Evolutionary conservation across 352 stramenopile genomes (phyloP).

Genomic region (Phytophthora ohioensis): DNA sequence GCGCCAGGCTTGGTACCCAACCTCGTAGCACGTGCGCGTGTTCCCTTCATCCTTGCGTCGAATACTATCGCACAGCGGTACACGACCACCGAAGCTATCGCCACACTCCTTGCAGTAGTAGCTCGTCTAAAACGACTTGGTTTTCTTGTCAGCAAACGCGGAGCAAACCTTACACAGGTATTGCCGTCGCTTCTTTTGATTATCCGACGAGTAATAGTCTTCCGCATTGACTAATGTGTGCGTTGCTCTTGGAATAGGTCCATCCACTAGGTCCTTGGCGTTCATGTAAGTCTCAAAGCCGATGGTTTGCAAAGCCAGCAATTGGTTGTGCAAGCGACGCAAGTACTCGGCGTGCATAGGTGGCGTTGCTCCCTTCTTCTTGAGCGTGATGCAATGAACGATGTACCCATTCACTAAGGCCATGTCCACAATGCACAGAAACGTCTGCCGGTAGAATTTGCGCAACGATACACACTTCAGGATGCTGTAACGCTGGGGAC

Average conservation of each 20-base stretch:
- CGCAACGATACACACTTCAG: constrained; percentile 18
- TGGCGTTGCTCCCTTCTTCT: not conserved
- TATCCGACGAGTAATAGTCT: constrained; percentile 10
- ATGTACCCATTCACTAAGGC: constrained; percentile 25
- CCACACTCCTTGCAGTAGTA: constrained; percentile 15
- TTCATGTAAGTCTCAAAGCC: constrained; percentile 20
- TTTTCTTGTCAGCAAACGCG: constrained; percentile 7
- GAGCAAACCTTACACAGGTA: constrained; percentile 41
- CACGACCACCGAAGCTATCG: not conserved
- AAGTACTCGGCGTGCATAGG: constrained; percentile 28
- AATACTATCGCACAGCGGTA: constrained; percentile 1
- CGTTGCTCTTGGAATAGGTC: not conserved
- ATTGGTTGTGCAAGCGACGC: constrained; percentile 22
- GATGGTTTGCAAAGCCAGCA: not conserved
- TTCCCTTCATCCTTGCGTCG: not conserved
- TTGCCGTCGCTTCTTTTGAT: constrained; percentile 22
- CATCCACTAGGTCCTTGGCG: constrained; percentile 18
- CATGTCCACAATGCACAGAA: constrained; percentile 37
- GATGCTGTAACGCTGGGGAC: constrained; percentile 25
- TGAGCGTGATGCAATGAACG: constrained; percentile 10
- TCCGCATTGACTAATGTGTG: constrained; percentile 18
- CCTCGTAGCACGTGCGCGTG: not conserved
- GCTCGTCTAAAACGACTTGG: constrained; percentile 20
- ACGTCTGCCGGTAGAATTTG: constrained; percentile 39
- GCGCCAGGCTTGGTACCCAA: not conserved